Base-by-base conservation (phyloP, 768 basidiomycete species). In the Pleurotus djamor region DNA sequence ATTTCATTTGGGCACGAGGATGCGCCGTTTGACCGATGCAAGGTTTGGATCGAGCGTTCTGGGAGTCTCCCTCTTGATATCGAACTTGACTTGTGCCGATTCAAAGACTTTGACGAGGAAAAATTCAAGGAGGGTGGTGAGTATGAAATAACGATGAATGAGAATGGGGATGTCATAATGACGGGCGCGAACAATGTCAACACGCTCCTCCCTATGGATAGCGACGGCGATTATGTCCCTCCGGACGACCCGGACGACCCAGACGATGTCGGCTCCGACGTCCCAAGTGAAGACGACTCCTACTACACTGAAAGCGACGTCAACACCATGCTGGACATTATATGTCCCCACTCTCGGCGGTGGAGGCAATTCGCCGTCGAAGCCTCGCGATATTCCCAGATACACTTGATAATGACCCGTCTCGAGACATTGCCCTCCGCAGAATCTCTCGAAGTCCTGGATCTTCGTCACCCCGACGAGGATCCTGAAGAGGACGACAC, bases 41-140 rank as follows among this genome's bases (percentile, higher is more conserved):
- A 67, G 47, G 68, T 67, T 9, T 83, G 81, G 64, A 69, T 91
- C 54, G 71, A 79, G 45, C 82, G 88, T 44, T 78, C 87, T 32
- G 80, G 83, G 62, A 73, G 72, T 2, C 75, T 80, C 4, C 84
- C 84, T 12, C 73, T 91, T 55, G 74, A 79, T 33, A 80, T 91
- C 61, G 69, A 64, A 33, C 75, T 89, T 48, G 81, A 80, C 63
- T 79, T 74, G 59, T 28, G 21, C 21, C 21, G 21, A 28, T 28
- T 28, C 21, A 28, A 28, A 28, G 21, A 28, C 21, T 28, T 28
- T 28, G 21, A 28, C 21, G 21, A 28, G 3, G 21, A 28, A 28
- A 28, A 28, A 3, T 28, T 28, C 21, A 28, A 28, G 21, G 21
- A 28, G 21, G 21, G 3, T 28, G 21, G 21, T 28, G 21, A 3